phyloP scores from a whole-genome alignment of 2,329 filamentous ascomycete genomes.

The Podosphaera xanthii region DNA sequence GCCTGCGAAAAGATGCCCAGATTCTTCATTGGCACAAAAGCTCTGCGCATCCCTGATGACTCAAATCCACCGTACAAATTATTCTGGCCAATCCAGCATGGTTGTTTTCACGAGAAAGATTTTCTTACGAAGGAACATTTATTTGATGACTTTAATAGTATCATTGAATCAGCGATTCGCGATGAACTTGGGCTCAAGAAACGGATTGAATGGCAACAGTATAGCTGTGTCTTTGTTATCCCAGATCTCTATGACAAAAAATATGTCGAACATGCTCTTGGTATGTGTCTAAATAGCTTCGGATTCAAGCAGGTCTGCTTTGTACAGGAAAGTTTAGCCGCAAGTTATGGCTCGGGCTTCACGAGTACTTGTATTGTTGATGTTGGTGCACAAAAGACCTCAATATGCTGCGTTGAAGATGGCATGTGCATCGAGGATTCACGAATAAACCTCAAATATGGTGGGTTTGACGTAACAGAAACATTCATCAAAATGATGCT shows the following conservation, averaged over 20 bases:
- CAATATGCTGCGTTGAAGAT: constrained; percentile 89
- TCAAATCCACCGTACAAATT: constrained; percentile 78
- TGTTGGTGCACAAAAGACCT: constrained; percentile 91
- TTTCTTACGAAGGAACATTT: constrained; percentile 62
- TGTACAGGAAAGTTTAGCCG: constrained; percentile 87
- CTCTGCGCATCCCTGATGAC: constrained; percentile 68
- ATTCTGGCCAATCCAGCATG: constrained; percentile 74
- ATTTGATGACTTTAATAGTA: constrained; percentile 66
- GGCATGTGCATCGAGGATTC: constrained; percentile 90
- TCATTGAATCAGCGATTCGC: constrained; percentile 68
- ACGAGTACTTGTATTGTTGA: constrained; percentile 89
- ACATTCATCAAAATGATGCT: constrained; percentile 97
- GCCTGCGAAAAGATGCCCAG: constrained; percentile 36
- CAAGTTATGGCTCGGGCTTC: constrained; percentile 85
- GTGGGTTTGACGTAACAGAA: constrained; percentile 79
- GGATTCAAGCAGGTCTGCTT: constrained; percentile 78
- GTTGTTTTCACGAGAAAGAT: constrained; percentile 76
- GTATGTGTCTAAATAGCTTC: constrained; percentile 72
- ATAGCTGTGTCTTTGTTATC: constrained; percentile 91
- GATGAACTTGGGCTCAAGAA: constrained; percentile 59
- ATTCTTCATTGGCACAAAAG: constrained; percentile 62
- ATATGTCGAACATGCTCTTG: constrained; percentile 66
- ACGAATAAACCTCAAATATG: constrained; percentile 82
- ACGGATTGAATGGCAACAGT: constrained; percentile 66
- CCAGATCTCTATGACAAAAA: constrained; percentile 90